phyloP scores from a whole-genome alignment of 2,329 filamentous ascomycete species.

The Metarhizium humberi region DNA sequence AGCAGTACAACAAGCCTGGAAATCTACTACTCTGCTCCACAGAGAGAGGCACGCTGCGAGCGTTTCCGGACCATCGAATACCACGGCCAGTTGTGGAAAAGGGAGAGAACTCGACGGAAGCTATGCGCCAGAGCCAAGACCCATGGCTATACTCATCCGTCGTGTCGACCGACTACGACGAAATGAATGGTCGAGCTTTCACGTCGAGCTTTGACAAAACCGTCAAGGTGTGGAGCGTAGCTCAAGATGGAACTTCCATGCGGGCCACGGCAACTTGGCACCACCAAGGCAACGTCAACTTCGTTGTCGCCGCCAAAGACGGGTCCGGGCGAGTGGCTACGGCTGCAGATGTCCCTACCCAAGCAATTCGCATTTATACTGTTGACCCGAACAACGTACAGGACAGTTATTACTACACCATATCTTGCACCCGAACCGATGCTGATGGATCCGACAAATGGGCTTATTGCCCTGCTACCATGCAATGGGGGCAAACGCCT shows the following conservation, averaged over 20 bases:
- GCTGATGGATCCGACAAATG: constrained; percentile 35
- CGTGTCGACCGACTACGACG: constrained; percentile 49
- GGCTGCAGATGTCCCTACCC: constrained; percentile 43
- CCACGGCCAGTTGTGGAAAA: constrained; percentile 41
- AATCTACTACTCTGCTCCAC: constrained; percentile 50
- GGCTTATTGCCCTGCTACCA: constrained; percentile 54
- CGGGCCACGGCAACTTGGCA: constrained; percentile 36
- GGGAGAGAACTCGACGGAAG: constrained; percentile 44
- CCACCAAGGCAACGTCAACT: constrained; percentile 52
- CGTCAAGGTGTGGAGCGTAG: constrained; percentile 48
- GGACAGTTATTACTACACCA: constrained; percentile 24
- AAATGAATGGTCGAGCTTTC: constrained; percentile 34
- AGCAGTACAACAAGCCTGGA: constrained; percentile 57
- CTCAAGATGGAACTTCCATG: constrained; percentile 31
- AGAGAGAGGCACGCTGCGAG: constrained; percentile 31
- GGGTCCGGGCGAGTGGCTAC: constrained; percentile 44
- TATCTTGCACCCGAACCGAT: constrained; percentile 32
- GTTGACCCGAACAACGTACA: constrained; percentile 28
- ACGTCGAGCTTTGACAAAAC: constrained; percentile 54
- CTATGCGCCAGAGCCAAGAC: constrained; percentile 50
- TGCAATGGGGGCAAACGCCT: constrained; percentile 47
- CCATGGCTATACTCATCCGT: constrained; percentile 58
- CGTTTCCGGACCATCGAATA: constrained; percentile 49
- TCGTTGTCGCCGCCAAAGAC: constrained; percentile 45
- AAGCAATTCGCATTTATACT: constrained; percentile 49